Evolutionary conservation across 805 yeast species (phyloP).

Genomic region (Suhomyces xylopsoci): DNA sequence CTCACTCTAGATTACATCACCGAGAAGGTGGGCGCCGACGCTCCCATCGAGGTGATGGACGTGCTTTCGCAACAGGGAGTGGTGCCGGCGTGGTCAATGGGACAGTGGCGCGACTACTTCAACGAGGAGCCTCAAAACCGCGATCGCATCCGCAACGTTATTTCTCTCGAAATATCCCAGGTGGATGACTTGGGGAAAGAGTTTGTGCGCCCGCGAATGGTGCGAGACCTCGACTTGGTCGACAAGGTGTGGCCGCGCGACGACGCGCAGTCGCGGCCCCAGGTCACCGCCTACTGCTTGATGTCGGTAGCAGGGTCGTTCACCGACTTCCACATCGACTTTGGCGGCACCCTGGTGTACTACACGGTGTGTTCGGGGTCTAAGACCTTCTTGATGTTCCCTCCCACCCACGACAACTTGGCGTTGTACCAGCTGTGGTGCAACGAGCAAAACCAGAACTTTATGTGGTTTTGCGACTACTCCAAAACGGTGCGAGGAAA

Average conservation of each 20-base stretch:
- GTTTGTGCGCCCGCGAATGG: constrained; percentile 65
- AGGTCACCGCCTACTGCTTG: constrained; percentile 72
- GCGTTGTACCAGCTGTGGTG: constrained; percentile 72
- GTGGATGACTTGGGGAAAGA: constrained; percentile 43
- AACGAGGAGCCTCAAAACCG: constrained; percentile 41
- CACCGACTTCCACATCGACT: constrained; percentile 90
- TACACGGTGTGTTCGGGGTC: constrained; percentile 76
- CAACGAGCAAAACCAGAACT: constrained; percentile 55
- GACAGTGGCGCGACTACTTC: constrained; percentile 74
- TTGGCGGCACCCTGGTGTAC: constrained; percentile 90
- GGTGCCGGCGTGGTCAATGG: constrained; percentile 64
- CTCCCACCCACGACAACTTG: constrained; percentile 68
- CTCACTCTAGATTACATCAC: constrained; percentile 58
- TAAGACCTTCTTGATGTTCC: constrained; percentile 73
- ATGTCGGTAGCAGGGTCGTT: constrained; percentile 81
- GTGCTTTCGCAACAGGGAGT: constrained; percentile 73
- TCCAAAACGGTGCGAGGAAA: constrained; percentile 28
- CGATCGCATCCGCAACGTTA: constrained; percentile 73
- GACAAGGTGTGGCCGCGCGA: constrained; percentile 56
- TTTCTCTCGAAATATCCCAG: constrained; percentile 73
- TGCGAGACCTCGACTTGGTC: constrained; percentile 64
- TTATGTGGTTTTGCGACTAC: constrained; percentile 62
- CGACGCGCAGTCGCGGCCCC: constrained; percentile 42
- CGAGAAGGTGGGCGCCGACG: constrained; percentile 58
- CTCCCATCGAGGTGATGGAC: constrained; percentile 80